Evolutionary conservation across 495 filamentous ascomycete genomes (phyloP).

Genomic region (Hapsidospora chrysogenum): DNA sequence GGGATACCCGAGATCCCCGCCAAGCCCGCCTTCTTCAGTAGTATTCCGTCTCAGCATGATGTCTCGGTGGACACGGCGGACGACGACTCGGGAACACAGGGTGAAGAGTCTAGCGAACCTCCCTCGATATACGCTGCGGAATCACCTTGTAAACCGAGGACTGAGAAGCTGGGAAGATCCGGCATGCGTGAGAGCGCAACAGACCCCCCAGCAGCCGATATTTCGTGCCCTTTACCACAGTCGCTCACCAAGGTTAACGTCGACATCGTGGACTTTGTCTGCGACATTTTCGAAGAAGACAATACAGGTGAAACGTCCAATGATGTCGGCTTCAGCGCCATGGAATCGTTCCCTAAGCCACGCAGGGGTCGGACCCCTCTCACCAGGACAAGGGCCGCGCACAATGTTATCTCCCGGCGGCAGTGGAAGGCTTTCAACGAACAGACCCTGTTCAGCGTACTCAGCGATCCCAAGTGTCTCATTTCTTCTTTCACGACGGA

Average conservation of each 20-base stretch:
- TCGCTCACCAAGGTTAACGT: slow-evolving; percentile 22
- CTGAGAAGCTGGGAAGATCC: too few species aligned
- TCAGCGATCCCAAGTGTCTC: slow-evolving; percentile 48
- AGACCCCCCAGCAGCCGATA: too few species aligned
- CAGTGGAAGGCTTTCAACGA: slow-evolving; percentile 45
- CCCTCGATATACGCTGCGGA: too few species aligned
- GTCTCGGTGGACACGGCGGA: background rate
- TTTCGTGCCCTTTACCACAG: slow-evolving; percentile 23
- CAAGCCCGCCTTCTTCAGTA: slow-evolving; percentile 3
- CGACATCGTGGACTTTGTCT: slow-evolving; percentile 33
- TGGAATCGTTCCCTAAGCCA: slow-evolving; percentile 6
- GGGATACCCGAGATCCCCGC: slow-evolving; percentile 4
- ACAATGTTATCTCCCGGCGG: slow-evolving; percentile 4
- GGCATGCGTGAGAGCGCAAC: too few species aligned
- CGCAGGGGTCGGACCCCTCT: slow-evolving; percentile 4
- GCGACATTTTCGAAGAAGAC: slow-evolving; percentile 34
- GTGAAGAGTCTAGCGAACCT: too few species aligned
- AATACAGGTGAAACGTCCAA: slow-evolving; percentile 25
- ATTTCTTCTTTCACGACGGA: slow-evolving; percentile 45
- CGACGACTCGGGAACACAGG: background rate
- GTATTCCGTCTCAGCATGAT: background rate
- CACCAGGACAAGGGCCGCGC: background rate
- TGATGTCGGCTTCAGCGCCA: slow-evolving; percentile 13
- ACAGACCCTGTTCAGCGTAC: slow-evolving; percentile 56
- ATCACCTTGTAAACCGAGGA: too few species aligned